These are phyloP conservation scores for Stagonosporopsis tanaceti DNA, from an alignment of 2,329 filamentous ascomycete species.

Conservation along the genomic window DNA sequence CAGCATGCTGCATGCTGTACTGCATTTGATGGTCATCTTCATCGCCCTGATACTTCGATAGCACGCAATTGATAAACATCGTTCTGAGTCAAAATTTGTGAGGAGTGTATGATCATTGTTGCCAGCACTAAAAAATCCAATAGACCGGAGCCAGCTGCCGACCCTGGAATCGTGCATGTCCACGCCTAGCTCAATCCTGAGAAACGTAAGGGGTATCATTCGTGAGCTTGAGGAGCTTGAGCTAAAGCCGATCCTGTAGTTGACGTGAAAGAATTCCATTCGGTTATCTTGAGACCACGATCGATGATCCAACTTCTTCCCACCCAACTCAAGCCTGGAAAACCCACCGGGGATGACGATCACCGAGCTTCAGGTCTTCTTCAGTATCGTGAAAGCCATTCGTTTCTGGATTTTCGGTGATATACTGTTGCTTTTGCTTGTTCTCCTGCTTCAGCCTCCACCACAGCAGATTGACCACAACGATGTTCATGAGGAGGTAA, in stretches of 20 bases:
- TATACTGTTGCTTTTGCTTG: slow-evolving; percentile 34
- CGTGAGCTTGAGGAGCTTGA: not conserved
- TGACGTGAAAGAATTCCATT: not conserved
- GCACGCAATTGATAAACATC: not conserved
- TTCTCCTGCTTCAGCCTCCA: slow-evolving; percentile 45
- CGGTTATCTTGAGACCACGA: not conserved
- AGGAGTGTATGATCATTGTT: not conserved
- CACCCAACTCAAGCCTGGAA: slow-evolving; percentile 38
- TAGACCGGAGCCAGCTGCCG: not conserved
- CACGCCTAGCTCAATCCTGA: not conserved
- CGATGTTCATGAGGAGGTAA: slow-evolving; percentile 43
- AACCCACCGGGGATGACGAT: slow-evolving; percentile 48
- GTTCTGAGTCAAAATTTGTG: not conserved
- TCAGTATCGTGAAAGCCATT: slow-evolving; percentile 40
- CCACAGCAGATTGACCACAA: slow-evolving; percentile 43
- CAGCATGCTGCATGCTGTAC: not conserved
- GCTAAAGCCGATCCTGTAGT: not conserved
- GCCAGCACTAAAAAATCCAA: not conserved
- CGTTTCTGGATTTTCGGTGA: slow-evolving; percentile 37
- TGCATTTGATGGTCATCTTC: not conserved
- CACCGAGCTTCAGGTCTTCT: slow-evolving; percentile 42
- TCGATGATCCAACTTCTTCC: not conserved
- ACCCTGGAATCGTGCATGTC: not conserved
- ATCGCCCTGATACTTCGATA: not conserved
- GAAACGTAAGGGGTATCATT: not conserved